Base-by-base conservation (phyloP, 345 rosid species). In the Lumnitzera littorea region DNA sequence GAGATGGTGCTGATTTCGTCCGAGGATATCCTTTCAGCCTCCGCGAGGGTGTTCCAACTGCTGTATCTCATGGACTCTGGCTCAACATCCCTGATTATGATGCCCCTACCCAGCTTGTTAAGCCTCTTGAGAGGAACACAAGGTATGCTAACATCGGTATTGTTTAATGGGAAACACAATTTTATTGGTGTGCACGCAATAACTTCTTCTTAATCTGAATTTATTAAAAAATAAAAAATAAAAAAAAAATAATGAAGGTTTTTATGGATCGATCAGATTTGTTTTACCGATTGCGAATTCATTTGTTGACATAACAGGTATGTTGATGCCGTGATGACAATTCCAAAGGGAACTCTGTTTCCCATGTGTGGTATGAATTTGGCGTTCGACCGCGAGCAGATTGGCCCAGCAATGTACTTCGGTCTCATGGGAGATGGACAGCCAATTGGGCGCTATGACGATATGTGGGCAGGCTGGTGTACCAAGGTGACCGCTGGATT, bases 381-480 rank as follows among this genome's bases (percentile, higher is more conserved):
- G 81, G 82, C 82, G 48, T 88, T 88, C 49, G 75, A 85, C 72
- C 88, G 96, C 55, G 80, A 82, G n/a, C 51, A 86, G 75, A 88
- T 88, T 11, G 92, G 96, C 24, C 88, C 92, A 41, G 90, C 96
- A 52, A 88, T 88, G 92, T 88, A 88, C 82, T 85, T 88, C 48
- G 92, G 92, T 65, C 96, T 88, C 57, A 85, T 85, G 96, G 92
- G 96, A 54, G 90, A 88, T 64, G 96, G 92, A 57, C 92, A 88
- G 73, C 96, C 92, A 43, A 85, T 88, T 53, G 88, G 87, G 58
- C 88, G 96, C 6, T 88, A 86, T 15, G 92, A 86, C 9, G 92
- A 86, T 61, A 88, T 88, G 96, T 88, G 96, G 96, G 92, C 92
- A 62, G 92, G 96, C 60, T 88, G 96, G 92, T 88, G 96, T 46